Evolutionary conservation across 2,329 filamentous ascomycete species (phyloP), one percentile per base, ranked within the genome.

Genomic region (Fusarium compactum): DNA sequence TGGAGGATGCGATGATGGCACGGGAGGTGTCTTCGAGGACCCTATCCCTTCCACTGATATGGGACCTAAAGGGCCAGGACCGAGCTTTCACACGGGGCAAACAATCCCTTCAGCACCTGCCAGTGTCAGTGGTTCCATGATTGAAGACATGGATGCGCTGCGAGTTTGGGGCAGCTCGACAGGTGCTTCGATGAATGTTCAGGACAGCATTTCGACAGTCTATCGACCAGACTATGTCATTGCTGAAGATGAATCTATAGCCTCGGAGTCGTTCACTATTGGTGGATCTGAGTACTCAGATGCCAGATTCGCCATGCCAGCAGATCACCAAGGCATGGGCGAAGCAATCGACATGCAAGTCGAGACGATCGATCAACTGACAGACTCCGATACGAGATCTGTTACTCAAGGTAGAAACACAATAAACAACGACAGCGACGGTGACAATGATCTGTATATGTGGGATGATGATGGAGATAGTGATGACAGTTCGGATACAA

Each of bases 1-100:
- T 1, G 89, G 86, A 6, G 90, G 82, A 2, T 77, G 80, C 45
- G 81, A 87, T 62, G 85, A 88, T 67, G 83, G 82, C 18, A 85
- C 83, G 7, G 84, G 85, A 24, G 84, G 84, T 8, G 84, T 87
- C 2, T 86, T 84, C 58, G 81, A 84, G 66, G 61, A 76, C 1
- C 67, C 69, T 5, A 78, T 85, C 15, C 84, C 84, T 0, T 78
- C 78, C 2, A 77, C 84, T 2, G 78, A 82, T 1, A 79, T 84
- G 74, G 84, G 84, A 0, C 83, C 84, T 3, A 80, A 74, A 27
- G 83, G 83, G 0, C 84, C 84, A 2, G 84, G 84, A 1, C 84
- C 84, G 6, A 78, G 76, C 5, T 86, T 82, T 66, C 82, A 84
- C 68, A 86, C 84, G 0, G 84, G 83, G 1, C 65, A 72, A 7